These are phyloP conservation scores for Flaveria brownii DNA, from an alignment of 129 eudicot genomes.

Conservation along the genomic window DNA sequence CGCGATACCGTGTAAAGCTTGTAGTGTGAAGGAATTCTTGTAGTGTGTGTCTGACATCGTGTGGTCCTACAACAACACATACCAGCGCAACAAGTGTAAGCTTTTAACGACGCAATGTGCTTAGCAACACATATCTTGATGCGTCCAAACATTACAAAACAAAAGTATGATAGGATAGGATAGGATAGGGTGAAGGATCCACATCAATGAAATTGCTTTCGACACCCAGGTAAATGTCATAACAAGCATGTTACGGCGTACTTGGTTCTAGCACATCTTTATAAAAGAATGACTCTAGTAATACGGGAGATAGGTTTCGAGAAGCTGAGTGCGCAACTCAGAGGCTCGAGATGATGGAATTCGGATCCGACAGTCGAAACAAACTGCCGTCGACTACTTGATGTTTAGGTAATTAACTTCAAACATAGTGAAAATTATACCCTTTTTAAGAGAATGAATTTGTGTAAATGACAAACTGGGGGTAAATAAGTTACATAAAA, in stretches of 20 bases:
- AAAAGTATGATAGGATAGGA: not conserved
- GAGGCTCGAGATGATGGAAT: no score
- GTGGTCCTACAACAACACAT: constrained; percentile 25
- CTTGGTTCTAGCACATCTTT: not conserved
- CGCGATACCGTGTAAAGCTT: no score
- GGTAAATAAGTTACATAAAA: no score
- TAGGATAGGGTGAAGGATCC: not conserved
- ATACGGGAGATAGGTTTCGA: no score
- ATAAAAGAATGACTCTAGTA: no score
- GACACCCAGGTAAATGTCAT: constrained; percentile 29
- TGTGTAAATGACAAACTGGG: no score
- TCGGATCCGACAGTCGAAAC: no score
- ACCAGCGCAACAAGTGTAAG: constrained; percentile 31
- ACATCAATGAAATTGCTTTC: constrained; percentile 15
- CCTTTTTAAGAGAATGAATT: not conserved
- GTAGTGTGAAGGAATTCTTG: no score
- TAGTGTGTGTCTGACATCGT: not conserved
- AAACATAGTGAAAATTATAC: no score
- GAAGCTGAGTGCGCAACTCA: no score
- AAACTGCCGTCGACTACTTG: no score
- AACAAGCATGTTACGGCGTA: constrained; percentile 34
- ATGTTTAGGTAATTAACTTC: no score
- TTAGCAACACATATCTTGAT: constrained; percentile 31
- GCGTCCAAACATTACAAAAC: not conserved
- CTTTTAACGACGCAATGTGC: constrained; percentile 21